These are phyloP conservation scores for Auricularia cornea DNA, from an alignment of 768 basidiomycete species.

Conservation along the genomic window DNA sequence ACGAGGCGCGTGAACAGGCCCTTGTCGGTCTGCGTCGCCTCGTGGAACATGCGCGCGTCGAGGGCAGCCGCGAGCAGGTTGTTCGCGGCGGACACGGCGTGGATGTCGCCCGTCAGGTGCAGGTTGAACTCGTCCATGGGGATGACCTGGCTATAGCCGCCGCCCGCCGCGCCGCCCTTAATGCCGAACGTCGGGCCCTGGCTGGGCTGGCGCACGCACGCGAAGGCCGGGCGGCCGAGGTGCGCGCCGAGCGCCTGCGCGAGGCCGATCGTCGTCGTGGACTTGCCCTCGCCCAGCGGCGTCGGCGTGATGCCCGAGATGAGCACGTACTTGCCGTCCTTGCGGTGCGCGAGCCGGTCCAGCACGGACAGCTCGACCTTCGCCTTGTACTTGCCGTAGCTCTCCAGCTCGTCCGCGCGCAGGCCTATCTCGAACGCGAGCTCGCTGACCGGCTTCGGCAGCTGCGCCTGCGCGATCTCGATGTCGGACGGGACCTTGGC, in stretches of 20 bases:
- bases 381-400: slow-evolving; percentile 93
- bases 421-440: slow-evolving; percentile 87
- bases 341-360: slow-evolving; percentile 73
- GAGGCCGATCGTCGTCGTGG: slow-evolving; percentile 94
- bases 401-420: slow-evolving; percentile 78
- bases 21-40: slow-evolving; percentile 93
- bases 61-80: slow-evolving; percentile 94
- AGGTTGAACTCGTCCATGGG: slow-evolving; percentile 99
- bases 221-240: slow-evolving; percentile 85
- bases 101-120: slow-evolving; percentile 94
- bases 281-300: slow-evolving; percentile 95
- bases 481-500: slow-evolving; percentile 94
- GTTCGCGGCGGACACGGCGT: slow-evolving; percentile 95
- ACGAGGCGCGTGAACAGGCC: slow-evolving; percentile 88
- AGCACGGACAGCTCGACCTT: slow-evolving; percentile 90
- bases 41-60: slow-evolving; percentile 96
- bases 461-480: slow-evolving; percentile 91
- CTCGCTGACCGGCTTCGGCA: slow-evolving; percentile 77
- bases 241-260: slow-evolving; percentile 95
- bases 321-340: slow-evolving; percentile 93
- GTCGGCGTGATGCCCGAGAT: slow-evolving; percentile 96
- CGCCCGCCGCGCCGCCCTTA: slow-evolving; percentile 97
- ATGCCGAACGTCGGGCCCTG: slow-evolving; percentile 99
- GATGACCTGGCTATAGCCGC: slow-evolving; percentile 97
- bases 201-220: slow-evolving; percentile 95